Evolutionary conservation across 768 basidiomycete species (phyloP).

Genomic region (Trametes villosa): DNA sequence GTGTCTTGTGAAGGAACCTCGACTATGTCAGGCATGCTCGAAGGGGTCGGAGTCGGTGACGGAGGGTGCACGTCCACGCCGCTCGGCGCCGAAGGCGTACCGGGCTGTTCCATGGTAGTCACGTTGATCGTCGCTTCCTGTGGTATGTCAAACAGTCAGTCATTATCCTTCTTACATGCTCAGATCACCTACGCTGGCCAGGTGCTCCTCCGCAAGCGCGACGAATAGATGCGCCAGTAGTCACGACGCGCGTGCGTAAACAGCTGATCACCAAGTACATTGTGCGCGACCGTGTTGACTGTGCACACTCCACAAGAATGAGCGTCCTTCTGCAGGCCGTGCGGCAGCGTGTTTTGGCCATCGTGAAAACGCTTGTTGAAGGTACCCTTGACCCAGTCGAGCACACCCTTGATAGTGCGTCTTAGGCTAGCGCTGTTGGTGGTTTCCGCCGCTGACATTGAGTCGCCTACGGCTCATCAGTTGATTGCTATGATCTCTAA

Average conservation of each 20-base stretch:
- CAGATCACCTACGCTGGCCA: neutral
- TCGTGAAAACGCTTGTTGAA: neutral
- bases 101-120: no score
- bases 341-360: neutral
- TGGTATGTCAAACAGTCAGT: no score
- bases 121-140: no score
- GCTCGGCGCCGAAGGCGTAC: no score
- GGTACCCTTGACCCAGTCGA: neutral
- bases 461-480: neutral
- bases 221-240: neutral
- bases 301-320: conserved; percentile 23
- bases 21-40: no score
- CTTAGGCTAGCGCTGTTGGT: neutral
- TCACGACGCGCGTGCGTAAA: neutral
- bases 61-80: no score
- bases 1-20: no score
- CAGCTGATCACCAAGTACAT: conserved; percentile 8
- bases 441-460: neutral
- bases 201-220: neutral
- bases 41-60: no score
- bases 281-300: conserved; percentile 17
- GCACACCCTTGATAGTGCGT: neutral
- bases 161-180: neutral
- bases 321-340: conserved; percentile 14
- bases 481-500: neutral